Conservation (phyloP, 2,329 filamentous ascomycete genomes). For the Diaporthe destruens region DNA sequence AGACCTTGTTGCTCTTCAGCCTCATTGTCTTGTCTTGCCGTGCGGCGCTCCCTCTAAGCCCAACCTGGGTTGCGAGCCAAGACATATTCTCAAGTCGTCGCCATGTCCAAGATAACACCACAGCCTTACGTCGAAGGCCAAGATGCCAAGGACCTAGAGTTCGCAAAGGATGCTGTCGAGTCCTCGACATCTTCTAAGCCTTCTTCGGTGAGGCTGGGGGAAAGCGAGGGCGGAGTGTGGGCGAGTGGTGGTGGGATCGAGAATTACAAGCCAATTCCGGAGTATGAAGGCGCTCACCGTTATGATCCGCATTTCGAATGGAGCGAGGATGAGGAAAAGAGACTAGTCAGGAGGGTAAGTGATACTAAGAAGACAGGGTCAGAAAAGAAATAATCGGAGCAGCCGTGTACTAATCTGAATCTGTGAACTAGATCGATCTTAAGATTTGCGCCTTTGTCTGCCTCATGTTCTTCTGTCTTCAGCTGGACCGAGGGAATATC, state of each 20-base stretch:
- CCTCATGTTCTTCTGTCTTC: slow-evolving; percentile 53
- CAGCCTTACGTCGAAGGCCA: slow-evolving; percentile 4
- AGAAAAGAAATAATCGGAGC: not conserved
- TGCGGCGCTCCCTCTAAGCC: not conserved
- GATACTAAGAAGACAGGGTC: not conserved
- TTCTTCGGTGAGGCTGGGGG: slow-evolving; percentile 32
- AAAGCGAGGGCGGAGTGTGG: slow-evolving; percentile 39
- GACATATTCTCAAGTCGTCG: not conserved
- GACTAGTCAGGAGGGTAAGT: slow-evolving; percentile 64
- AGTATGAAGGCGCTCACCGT: slow-evolving; percentile 70
- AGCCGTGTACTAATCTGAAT: not conserved
- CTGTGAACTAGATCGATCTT: slow-evolving; percentile 47
- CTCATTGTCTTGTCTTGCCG: not conserved
- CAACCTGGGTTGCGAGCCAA: slow-evolving; percentile 18
- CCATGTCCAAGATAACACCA: slow-evolving; percentile 24
- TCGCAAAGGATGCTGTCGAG: slow-evolving; percentile 30
- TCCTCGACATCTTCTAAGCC: slow-evolving; percentile 11
- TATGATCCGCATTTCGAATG: slow-evolving; percentile 70
- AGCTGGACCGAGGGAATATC: slow-evolving; percentile 54
- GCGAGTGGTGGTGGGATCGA: slow-evolving; percentile 39
- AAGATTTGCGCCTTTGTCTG: slow-evolving; percentile 51
- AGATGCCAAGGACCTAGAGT: slow-evolving; percentile 34
- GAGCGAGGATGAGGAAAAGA: slow-evolving; percentile 68
- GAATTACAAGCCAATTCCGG: slow-evolving; percentile 63
- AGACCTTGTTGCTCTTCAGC: slow-evolving; percentile 2